Percentiles rank a stretch among this genome's conserved stretches.
Conservation (phyloP, 176 grass and related monocot genomes). For the Ananas comosus region DNA sequence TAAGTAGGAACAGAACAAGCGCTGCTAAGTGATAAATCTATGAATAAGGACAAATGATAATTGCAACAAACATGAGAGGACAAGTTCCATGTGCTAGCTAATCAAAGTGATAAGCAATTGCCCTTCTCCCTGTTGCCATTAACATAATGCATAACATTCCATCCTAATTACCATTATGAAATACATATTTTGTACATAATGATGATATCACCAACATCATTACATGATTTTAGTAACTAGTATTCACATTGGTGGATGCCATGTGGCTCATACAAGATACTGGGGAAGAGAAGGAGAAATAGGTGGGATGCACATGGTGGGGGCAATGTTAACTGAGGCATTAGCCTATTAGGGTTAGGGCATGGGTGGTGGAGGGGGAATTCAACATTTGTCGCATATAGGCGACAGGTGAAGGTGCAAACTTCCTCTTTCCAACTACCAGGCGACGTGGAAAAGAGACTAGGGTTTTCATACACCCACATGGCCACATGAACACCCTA, state of each 20-base stretch:
- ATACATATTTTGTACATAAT: too few relatives aligned
- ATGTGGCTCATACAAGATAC: neutral
- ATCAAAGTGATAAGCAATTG: neutral
- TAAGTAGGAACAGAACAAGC: too few relatives aligned
- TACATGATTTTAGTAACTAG: neutral
- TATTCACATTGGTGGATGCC: slow-evolving; percentile 2
- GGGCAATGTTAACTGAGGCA: neutral
- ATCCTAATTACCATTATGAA: too few relatives aligned
- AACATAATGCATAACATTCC: neutral
- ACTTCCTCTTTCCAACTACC: neutral
- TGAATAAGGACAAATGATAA: neutral
- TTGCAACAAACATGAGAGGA: neutral
- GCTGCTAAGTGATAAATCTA: neutral
- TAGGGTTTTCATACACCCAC: neutral
- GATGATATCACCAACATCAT: neutral
- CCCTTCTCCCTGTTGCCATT: neutral
- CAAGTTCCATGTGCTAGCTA: neutral
- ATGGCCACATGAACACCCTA: neutral
- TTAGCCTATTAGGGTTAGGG: neutral
- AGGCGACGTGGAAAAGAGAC: neutral
- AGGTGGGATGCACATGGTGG: neutral
- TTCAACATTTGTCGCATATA: slow-evolving; percentile 1
- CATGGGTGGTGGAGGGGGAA: neutral
- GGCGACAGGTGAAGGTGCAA: neutral
- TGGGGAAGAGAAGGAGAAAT: neutral